Evolutionary conservation across 2,329 filamentous ascomycete species (phyloP).

Genomic region (Scorias spongiosa): DNA sequence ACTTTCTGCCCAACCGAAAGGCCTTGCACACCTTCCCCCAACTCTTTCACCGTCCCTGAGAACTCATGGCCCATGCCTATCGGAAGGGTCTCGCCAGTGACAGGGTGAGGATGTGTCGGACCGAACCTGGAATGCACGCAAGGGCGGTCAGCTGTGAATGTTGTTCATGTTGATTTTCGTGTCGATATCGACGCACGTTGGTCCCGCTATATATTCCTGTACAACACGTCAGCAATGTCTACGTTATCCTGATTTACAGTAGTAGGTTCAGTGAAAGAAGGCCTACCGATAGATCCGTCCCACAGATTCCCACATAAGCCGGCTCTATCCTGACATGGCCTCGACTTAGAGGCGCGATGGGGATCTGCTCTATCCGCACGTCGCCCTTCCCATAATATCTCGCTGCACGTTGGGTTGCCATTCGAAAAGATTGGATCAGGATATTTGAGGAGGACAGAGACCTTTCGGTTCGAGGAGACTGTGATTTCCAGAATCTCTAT

Average conservation of each 20-base stretch:
- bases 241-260: no score
- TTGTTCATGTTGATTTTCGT: no score
- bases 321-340: constrained; percentile 35
- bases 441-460: no score
- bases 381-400: constrained; percentile 42
- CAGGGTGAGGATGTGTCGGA: constrained; percentile 37
- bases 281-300: constrained; percentile 18
- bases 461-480: no score
- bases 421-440: neutral
- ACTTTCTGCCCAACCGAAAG: constrained; percentile 42
- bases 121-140: constrained; percentile 28
- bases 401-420: constrained; percentile 25
- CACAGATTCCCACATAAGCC: constrained; percentile 39
- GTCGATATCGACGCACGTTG: constrained; percentile 12
- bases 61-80: constrained; percentile 52
- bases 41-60: constrained; percentile 42
- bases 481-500: no score
- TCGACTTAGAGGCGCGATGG: constrained; percentile 30
- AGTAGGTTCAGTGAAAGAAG: neutral
- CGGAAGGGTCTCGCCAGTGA: constrained; percentile 43
- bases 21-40: constrained; percentile 29
- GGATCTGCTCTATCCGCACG: constrained; percentile 37
- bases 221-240: constrained; percentile 12
- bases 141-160: no score
- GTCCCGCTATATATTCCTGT: constrained; percentile 36